Evolutionary conservation across 2,329 filamentous ascomycete genomes (phyloP), one percentile per base, ranked within the genome.

Genomic region (Fusarium scirpi): DNA sequence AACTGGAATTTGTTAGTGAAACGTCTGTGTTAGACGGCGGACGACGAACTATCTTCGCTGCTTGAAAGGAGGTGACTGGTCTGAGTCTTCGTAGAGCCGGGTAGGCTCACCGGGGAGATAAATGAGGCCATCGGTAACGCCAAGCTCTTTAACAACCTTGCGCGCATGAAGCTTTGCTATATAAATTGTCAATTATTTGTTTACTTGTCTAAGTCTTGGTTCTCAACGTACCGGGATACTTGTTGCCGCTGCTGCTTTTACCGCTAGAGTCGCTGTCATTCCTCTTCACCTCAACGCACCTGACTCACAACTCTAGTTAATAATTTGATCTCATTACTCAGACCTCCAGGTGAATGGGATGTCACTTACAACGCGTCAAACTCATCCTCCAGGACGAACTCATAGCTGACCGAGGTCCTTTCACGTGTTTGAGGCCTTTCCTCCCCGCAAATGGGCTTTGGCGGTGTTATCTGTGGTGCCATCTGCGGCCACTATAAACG

Each of bases 111-210:
- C 87, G 1, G 85, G 85, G 18, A 90, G 80, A 73, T 84, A 89
- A 73, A 90, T 82, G 74, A 90, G 79, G 61, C 87, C 87, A 67
- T 83, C 78, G 29, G 80, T 76, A 48, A 82, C 81, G 12, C 80
- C 83, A 16, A 89, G 82, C 72, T 87, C 82, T 25, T 82, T 79
- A 44, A 82, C 85, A 18, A 89, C 86, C 73, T 86, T 88, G 63
- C 82, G 81, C n/a, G 86, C 87, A 73, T 90, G 87, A 44, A 82
- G 78, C 75, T 87, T 89, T 59, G 86, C 87, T 89, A 32, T 9
- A 25, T 5, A 12, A 18, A 6, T 18, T n/a, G n/a, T 66, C 15
- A 66, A 40, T 30, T 15, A 6, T 25, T 6, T 34, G 25, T 40
- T 47, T 8, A 12, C 12, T 18, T 13, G n/a, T 6, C 3, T 18